These are phyloP conservation scores for Amaranthus tricolor DNA, from an alignment of 179 eudicot genomes.

Conservation along the genomic window DNA sequence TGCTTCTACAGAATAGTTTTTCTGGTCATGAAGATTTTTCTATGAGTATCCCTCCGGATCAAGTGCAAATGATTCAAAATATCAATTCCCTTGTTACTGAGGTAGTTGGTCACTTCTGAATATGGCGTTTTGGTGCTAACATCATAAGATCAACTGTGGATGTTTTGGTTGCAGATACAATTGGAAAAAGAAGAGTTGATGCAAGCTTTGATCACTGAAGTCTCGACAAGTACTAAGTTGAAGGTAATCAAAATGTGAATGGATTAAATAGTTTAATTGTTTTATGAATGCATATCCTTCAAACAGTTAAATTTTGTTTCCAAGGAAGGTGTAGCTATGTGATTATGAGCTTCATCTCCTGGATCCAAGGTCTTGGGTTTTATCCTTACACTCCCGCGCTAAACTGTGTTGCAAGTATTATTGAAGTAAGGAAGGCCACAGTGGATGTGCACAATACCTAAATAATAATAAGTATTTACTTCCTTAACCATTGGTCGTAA, in stretches of 20 bases:
- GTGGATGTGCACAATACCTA: too few relatives aligned
- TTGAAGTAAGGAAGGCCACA: too few relatives aligned
- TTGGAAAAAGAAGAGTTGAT: constrained; percentile 76
- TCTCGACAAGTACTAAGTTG: constrained; percentile 59
- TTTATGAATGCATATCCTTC: too few relatives aligned
- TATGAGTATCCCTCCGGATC: constrained; percentile 71
- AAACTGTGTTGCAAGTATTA: too few relatives aligned
- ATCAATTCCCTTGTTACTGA: constrained; percentile 75
- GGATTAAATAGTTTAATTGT: neutral
- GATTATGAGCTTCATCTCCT: too few relatives aligned
- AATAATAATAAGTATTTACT: too few relatives aligned
- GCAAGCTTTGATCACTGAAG: constrained; percentile 62
- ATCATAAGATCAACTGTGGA: constrained; percentile 3
- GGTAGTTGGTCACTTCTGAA: constrained; percentile 39
- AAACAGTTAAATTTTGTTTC: too few relatives aligned
- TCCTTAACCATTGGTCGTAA: too few relatives aligned
- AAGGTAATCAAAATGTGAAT: constrained; percentile 41
- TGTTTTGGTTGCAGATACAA: constrained; percentile 54
- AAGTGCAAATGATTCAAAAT: constrained; percentile 68
- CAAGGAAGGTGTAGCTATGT: too few relatives aligned
- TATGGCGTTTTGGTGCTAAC: too few relatives aligned
- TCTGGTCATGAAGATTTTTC: constrained; percentile 46
- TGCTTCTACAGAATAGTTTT: constrained; percentile 37
- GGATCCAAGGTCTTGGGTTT: too few relatives aligned
- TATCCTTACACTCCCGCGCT: too few relatives aligned